Conservation (phyloP, 208 protist species). For the Vickermania ingenoplastis region DNA sequence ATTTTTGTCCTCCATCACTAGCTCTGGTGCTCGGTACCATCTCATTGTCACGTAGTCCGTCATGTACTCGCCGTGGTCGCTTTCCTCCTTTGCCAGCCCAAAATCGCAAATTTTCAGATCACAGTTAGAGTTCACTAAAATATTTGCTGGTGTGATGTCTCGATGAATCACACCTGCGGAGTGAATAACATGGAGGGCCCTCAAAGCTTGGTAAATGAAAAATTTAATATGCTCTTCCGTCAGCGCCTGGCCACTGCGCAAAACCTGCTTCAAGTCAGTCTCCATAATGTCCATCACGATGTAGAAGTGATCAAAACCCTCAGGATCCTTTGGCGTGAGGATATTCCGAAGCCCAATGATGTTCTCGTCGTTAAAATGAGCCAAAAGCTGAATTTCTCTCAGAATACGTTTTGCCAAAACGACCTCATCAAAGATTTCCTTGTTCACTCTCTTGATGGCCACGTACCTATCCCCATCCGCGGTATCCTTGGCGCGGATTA, state of each 20-base stretch:
- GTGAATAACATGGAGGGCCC: slow-evolving; percentile 92
- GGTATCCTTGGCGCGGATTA: slow-evolving; percentile 74
- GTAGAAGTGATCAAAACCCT: slow-evolving; percentile 87
- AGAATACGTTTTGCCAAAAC: slow-evolving; percentile 91
- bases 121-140: slow-evolving; percentile 95
- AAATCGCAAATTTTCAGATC: slow-evolving; percentile 96
- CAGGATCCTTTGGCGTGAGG: slow-evolving; percentile 50
- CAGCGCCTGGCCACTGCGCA: slow-evolving; percentile 84
- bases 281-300: slow-evolving; percentile 96
- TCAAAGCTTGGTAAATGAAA: slow-evolving; percentile 94
- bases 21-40: slow-evolving; percentile 92
- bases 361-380: slow-evolving; percentile 87
- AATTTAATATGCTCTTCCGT: slow-evolving; percentile 92
- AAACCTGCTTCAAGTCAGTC: slow-evolving; percentile 93
- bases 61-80: slow-evolving; percentile 83
- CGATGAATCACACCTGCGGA: slow-evolving; percentile 92
- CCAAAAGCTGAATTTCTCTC: slow-evolving; percentile 92
- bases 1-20: slow-evolving; percentile 88
- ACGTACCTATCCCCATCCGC: slow-evolving; percentile 64
- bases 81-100: slow-evolving; percentile 85
- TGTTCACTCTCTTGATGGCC: slow-evolving; percentile 93
- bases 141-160: slow-evolving; percentile 95
- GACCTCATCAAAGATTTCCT: slow-evolving; percentile 91
- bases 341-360: slow-evolving; percentile 86
- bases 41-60: slow-evolving; percentile 94